phyloP scores from a whole-genome alignment of 768 basidiomycete genomes.

The Thelephora aurantiotincta region DNA sequence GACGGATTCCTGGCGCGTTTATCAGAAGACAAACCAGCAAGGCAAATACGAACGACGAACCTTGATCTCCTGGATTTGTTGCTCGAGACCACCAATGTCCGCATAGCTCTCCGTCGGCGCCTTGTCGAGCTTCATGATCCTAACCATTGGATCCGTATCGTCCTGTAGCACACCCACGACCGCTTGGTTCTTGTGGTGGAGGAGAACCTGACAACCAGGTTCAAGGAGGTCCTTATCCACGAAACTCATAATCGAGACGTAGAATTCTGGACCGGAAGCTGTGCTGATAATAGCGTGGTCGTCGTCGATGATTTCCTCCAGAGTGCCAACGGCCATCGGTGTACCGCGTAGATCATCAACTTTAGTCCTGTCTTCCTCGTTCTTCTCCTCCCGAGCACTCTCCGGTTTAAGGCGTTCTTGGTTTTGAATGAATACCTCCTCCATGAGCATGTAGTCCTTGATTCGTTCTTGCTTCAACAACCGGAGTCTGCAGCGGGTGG shows the following conservation, averaged over 20 bases:
- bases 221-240: conserved; percentile 98
- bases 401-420: conserved; percentile 86
- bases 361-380: conserved; percentile 84
- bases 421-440: conserved; percentile 89
- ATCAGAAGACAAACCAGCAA: neutral
- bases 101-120: conserved; percentile 98
- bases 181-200: conserved; percentile 93
- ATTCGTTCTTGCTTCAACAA: conserved; percentile 95
- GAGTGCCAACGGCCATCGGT: conserved; percentile 95
- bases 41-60: conserved; percentile 22
- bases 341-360: conserved; percentile 91
- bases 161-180: conserved; percentile 94
- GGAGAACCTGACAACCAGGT: conserved; percentile 85
- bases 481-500: conserved; percentile 88
- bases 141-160: conserved; percentile 91
- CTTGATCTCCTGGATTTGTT: conserved; percentile 98
- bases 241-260: conserved; percentile 94
- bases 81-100: conserved; percentile 93
- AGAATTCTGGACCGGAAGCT: conserved; percentile 88
- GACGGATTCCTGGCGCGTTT: conserved; percentile 71
- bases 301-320: conserved; percentile 97
- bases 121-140: conserved; percentile 98
- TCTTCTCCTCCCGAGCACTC: conserved; percentile 82
- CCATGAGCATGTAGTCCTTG: conserved; percentile 92
- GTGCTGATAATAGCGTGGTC: conserved; percentile 99